Percentiles rank a stretch among this genome's conserved stretches.
phyloP scores from a whole-genome alignment of 305 asterid genomes.

The Solanum hybrid region DNA sequence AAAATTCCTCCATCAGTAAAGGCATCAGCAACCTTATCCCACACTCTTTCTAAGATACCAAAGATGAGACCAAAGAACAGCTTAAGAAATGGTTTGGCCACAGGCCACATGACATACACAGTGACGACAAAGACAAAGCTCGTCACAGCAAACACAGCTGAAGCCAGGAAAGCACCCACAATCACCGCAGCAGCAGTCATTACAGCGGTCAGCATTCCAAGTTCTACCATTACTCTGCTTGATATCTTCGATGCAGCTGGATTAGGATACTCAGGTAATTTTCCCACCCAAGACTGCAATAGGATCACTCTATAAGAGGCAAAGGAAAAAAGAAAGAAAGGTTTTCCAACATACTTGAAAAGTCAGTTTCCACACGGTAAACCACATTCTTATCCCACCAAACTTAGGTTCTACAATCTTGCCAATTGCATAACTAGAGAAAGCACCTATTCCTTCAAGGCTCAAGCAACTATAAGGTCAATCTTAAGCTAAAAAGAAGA shows the following conservation, averaged over 20 bases:
- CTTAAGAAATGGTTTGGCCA: constrained; percentile 69
- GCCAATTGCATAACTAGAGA: background rate
- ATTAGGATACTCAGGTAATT: constrained; percentile 72
- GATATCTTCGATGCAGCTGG: constrained; percentile 88
- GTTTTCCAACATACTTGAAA: constrained; percentile 6
- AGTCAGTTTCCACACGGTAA: background rate
- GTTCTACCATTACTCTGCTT: constrained; percentile 87
- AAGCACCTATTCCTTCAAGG: background rate
- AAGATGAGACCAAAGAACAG: constrained; percentile 44
- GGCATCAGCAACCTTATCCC: constrained; percentile 62
- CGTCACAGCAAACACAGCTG: constrained; percentile 78
- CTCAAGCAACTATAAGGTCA: background rate
- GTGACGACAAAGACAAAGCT: constrained; percentile 52
- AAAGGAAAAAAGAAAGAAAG: constrained; percentile 12
- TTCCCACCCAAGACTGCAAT: constrained; percentile 76
- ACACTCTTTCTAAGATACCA: constrained; percentile 50
- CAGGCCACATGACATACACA: constrained; percentile 69
- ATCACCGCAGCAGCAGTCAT: constrained; percentile 78
- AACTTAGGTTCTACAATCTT: background rate
- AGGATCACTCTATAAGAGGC: constrained; percentile 13
- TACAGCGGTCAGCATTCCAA: constrained; percentile 69
- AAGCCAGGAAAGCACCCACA: constrained; percentile 83
- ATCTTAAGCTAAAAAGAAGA: background rate
- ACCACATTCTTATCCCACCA: background rate
- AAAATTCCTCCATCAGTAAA: constrained; percentile 58